Evolutionary conservation across 306 rosid genomes (phyloP), one percentile per base, ranked within the genome.

Genomic region (Ormosia semicastrata): DNA sequence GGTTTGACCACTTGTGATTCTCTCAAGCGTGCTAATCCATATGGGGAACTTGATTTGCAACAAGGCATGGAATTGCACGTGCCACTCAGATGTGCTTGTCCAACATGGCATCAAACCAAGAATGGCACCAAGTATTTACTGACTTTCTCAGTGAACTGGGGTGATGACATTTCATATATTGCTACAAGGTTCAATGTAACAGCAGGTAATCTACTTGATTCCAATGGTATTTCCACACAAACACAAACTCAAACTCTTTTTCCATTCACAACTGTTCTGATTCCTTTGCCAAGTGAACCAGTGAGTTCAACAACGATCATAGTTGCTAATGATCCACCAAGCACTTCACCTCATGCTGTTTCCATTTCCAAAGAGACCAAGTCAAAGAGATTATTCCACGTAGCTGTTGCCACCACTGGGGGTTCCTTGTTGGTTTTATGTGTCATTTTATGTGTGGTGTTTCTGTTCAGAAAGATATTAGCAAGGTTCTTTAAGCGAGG

Each of bases 61-160:
- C 70, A 83, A 2, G 87, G 90, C 24, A n/a, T 84, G 79, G 65
- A 73, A 53, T 46, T 93, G 76, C 65, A 76, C n/a, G 97, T 91
- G 15, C 92, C 93, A 4, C 93, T 93, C n/a, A 81, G 90, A 56
- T 93, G 97, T 62, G 92, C 98, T 77, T 91, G 97, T 83, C 93
- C 97, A 4, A 86, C 93, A 0, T 18, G 8, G 70, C 75, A 84
- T 63, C 90, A 89, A 67, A 33, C 56, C 12, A 54, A 12, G 9
- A 75, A 60, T 12, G 92, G 97, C 11, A 81, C 76, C 53, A 80
- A 71, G 78, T 89, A 73, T 81, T 78, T 91, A 18, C 71, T 90
- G n/a, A 89, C 93, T 5, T 93, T 83, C 75, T 50, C 87, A 9
- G 83, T 89, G 67, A 50, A 75, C 40, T 10, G 46, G 81, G 89